Conservation (phyloP, 2,329 filamentous ascomycete species). For the Fusarium foetens region DNA sequence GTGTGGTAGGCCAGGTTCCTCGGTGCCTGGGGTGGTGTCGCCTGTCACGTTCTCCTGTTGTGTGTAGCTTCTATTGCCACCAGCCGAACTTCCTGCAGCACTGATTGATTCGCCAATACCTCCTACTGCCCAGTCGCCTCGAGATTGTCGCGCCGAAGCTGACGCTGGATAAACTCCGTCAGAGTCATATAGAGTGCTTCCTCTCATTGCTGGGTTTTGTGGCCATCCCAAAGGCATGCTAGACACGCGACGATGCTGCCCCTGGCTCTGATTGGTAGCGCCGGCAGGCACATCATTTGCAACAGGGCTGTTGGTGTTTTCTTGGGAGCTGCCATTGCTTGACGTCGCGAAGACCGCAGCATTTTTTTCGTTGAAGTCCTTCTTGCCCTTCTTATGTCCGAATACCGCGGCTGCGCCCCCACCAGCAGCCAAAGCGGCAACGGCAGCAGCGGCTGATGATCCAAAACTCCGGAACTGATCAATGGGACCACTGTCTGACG, state of each 20-base stretch:
- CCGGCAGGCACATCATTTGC: slow-evolving; percentile 27
- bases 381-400: slow-evolving; percentile 32
- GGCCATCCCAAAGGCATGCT: slow-evolving; percentile 54
- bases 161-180: slow-evolving; percentile 30
- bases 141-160: slow-evolving; percentile 24
- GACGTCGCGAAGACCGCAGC: slow-evolving; percentile 4
- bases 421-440: slow-evolving; percentile 38
- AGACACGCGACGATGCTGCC: slow-evolving; percentile 44
- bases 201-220: slow-evolving; percentile 46
- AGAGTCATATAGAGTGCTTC: slow-evolving; percentile 32
- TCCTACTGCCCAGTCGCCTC: slow-evolving; percentile 21
- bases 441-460: slow-evolving; percentile 27
- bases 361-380: slow-evolving; percentile 41
- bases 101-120: slow-evolving; percentile 16
- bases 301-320: slow-evolving; percentile 31
- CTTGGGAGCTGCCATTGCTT: slow-evolving; percentile 38
- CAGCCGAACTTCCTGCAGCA: slow-evolving; percentile 3
- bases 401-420: slow-evolving; percentile 38
- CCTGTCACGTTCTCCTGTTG: background rate
- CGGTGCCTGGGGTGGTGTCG: background rate
- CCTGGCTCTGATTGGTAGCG: slow-evolving; percentile 30
- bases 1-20: background rate
- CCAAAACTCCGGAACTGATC: slow-evolving; percentile 48
- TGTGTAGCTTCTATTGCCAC: slow-evolving; percentile 9
- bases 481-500: slow-evolving; percentile 46